phyloP scores from a whole-genome alignment of 257 asterid species.

The Coffea eugenioides region DNA sequence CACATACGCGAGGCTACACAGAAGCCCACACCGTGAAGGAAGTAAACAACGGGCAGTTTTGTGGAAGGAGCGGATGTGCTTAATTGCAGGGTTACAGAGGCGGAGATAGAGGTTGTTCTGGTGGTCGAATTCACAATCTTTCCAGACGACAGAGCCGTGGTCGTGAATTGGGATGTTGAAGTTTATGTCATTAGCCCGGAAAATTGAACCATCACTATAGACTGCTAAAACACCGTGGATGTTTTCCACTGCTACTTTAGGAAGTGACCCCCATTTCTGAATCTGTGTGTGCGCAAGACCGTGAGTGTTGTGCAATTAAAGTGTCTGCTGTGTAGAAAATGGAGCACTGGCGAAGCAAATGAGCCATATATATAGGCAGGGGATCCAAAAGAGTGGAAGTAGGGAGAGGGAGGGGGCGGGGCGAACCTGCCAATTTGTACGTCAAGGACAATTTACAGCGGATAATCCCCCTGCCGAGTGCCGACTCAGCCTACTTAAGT shows the following conservation, averaged over 20 bases:
- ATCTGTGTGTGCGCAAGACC: background rate
- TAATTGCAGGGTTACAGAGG: constrained; percentile 54
- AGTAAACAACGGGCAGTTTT: constrained; percentile 48
- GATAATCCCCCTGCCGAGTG: too few species aligned
- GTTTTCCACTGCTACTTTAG: constrained; percentile 25
- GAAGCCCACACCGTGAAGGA: constrained; percentile 81
- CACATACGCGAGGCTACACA: constrained; percentile 72
- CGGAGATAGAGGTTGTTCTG: constrained; percentile 57
- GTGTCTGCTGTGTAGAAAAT: background rate
- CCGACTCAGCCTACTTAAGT: too few species aligned
- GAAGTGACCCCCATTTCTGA: constrained; percentile 12
- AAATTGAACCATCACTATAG: constrained; percentile 33
- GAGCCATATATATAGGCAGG: constrained; percentile 3
- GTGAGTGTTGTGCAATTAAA: background rate
- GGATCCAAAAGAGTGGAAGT: too few species aligned
- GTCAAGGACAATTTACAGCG: background rate
- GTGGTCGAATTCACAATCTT: constrained; percentile 45
- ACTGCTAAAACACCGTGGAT: constrained; percentile 22
- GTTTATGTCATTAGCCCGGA: constrained; percentile 13
- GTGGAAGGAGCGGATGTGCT: background rate
- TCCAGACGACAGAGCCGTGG: constrained; percentile 69
- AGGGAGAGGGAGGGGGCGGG: background rate
- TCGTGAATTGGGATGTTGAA: constrained; percentile 31
- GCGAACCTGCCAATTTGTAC: background rate
- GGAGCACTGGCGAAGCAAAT: background rate